Percentiles rank a stretch among this genome's conserved stretches.
These are phyloP conservation scores for Nissolia schottii DNA, from an alignment of 306 rosid species.

Conservation along the genomic window DNA sequence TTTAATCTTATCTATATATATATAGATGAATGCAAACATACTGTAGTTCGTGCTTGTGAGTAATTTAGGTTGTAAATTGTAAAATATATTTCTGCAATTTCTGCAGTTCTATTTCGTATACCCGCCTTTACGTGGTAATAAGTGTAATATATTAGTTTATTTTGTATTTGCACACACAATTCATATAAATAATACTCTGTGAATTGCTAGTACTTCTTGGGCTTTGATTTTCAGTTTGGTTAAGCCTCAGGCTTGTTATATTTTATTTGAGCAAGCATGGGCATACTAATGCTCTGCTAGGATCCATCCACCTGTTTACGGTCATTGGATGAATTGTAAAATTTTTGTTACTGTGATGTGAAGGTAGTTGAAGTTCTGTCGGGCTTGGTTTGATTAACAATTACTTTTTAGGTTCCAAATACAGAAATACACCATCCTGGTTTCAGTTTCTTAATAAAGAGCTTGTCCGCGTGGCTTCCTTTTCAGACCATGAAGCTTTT, in stretches of 20 bases:
- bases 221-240: not conserved
- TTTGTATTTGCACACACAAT: not conserved
- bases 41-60: not conserved
- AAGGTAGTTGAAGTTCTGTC: constrained; percentile 19
- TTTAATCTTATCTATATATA: not conserved
- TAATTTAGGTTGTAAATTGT: not conserved
- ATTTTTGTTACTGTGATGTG: not conserved
- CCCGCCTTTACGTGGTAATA: not conserved
- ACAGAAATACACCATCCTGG: constrained; percentile 70
- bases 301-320: not conserved
- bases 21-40: not conserved
- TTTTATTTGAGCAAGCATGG: not conserved
- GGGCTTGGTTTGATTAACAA: constrained; percentile 13
- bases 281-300: constrained; percentile 4
- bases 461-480: constrained; percentile 67
- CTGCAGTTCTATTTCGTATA: not conserved
- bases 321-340: not conserved
- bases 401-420: constrained; percentile 58
- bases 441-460: constrained; percentile 83
- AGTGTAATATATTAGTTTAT: not conserved
- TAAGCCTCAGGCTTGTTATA: not conserved
- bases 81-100: not conserved
- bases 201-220: not conserved
- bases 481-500: constrained; percentile 98
- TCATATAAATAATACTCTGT: not conserved